Percentiles rank a stretch among this genome's conserved stretches.
These are phyloP conservation scores for Fusarium palustre DNA, from an alignment of 2,329 filamentous ascomycete genomes.

Conservation along the genomic window DNA sequence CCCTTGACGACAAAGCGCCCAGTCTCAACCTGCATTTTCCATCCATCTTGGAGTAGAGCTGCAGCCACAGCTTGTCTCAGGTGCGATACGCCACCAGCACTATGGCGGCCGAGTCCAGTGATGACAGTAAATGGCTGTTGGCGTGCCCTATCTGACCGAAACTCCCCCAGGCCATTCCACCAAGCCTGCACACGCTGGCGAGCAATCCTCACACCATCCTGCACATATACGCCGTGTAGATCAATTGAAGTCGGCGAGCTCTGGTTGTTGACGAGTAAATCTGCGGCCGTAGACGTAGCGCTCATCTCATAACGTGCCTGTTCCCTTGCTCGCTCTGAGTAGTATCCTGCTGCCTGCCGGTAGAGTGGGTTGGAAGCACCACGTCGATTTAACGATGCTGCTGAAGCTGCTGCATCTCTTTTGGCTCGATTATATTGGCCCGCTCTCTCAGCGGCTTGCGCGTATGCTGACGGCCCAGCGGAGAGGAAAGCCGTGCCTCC, in stretches of 20 bases:
- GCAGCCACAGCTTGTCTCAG: constrained; percentile 84
- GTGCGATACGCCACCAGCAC: constrained; percentile 77
- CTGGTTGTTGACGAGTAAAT: constrained; percentile 75
- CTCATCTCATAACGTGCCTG: constrained; percentile 67
- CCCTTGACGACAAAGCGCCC: constrained; percentile 80
- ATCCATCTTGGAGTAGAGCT: constrained; percentile 80
- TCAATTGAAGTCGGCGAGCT: constrained; percentile 74
- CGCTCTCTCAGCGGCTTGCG: constrained; percentile 47
- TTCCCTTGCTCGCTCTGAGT: constrained; percentile 76
- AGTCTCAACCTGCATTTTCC: constrained; percentile 80
- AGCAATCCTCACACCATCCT: constrained; percentile 84
- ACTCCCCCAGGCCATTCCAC: constrained; percentile 81
- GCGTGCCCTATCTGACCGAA: constrained; percentile 62
- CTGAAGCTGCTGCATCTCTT: constrained; percentile 52
- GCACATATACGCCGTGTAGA: constrained; percentile 84
- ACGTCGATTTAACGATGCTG: constrained; percentile 57
- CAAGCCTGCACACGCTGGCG: constrained; percentile 74
- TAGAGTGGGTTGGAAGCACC: constrained; percentile 78
- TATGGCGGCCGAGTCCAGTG: constrained; percentile 85
- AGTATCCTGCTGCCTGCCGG: constrained; percentile 80
- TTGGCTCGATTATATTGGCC: constrained; percentile 48
- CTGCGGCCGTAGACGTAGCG: constrained; percentile 74
- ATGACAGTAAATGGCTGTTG: constrained; percentile 76
- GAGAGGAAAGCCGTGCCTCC: constrained; percentile 4
- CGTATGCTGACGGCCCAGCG: constrained; percentile 35